Conservation (phyloP, 2,329 filamentous ascomycete genomes). For the Microcyclospora pomicola region DNA sequence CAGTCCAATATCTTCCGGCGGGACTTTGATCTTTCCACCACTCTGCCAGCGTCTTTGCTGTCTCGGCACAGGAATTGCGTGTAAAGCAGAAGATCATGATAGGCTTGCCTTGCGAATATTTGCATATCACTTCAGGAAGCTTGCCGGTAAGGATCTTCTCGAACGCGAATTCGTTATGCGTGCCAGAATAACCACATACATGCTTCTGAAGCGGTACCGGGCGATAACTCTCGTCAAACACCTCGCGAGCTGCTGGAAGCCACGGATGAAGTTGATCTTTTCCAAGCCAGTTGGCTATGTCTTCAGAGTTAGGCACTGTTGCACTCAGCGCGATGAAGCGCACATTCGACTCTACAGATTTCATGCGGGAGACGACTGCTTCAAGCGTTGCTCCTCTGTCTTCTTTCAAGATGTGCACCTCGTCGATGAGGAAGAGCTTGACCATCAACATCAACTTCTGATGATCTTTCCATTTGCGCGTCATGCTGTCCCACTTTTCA, state of each 20-base stretch:
- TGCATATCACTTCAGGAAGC: conserved; percentile 51
- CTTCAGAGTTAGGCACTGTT: conserved; percentile 68
- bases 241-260: conserved; percentile 51
- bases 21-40: conserved; percentile 45
- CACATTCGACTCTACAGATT: conserved; percentile 59
- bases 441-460: conserved; percentile 59
- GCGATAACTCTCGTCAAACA: conserved; percentile 66
- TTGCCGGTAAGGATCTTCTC: conserved; percentile 54
- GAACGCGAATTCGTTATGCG: conserved; percentile 60
- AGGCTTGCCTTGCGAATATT: conserved; percentile 56
- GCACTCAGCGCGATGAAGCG: conserved; percentile 72
- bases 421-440: conserved; percentile 71
- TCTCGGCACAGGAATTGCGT: conserved; percentile 52
- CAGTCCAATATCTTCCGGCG: conserved; percentile 48
- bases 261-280: conserved; percentile 45
- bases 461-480: conserved; percentile 75
- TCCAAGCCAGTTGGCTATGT: conserved; percentile 70
- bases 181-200: conserved; percentile 56
- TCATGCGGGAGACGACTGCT: conserved; percentile 77
- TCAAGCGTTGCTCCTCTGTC: conserved; percentile 66
- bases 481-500: conserved; percentile 86
- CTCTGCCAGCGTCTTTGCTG: conserved; percentile 52
- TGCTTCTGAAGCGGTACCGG: conserved; percentile 64
- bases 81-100: conserved; percentile 78
- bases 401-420: conserved; percentile 78